Conservation (phyloP, 352 stramenopile genomes). For the Globisporangium polare region DNA sequence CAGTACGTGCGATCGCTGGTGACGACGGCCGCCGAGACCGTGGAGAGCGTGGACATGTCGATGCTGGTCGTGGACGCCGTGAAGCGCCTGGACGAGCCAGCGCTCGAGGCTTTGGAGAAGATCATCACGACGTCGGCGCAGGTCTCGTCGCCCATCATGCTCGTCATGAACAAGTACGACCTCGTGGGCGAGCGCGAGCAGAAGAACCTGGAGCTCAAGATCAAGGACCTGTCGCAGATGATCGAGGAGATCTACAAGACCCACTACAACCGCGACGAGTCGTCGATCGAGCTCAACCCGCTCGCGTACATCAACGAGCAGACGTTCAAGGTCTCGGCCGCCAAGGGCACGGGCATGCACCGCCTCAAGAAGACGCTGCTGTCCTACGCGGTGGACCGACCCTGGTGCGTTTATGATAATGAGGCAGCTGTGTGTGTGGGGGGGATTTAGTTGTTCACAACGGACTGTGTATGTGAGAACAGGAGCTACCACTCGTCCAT, state of each 20-base stretch:
- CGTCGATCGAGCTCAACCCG: constrained; percentile 54
- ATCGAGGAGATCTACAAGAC: constrained; percentile 72
- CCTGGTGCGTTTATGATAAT: constrained; percentile 29
- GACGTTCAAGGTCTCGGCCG: constrained; percentile 72
- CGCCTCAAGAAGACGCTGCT: constrained; percentile 64
- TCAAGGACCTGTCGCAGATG: constrained; percentile 79
- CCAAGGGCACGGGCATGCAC: constrained; percentile 66
- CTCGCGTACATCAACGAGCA: constrained; percentile 73
- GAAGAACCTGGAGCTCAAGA: constrained; percentile 53
- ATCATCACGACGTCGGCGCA: constrained; percentile 76
- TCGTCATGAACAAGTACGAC: constrained; percentile 87
- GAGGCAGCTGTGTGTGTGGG: not conserved
- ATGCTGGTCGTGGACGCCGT: constrained; percentile 82
- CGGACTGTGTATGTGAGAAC: not conserved
- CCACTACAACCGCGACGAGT: constrained; percentile 53
- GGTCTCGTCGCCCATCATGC: constrained; percentile 71
- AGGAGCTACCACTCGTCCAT: constrained; percentile 84
- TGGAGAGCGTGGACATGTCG: constrained; percentile 83
- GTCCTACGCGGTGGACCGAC: constrained; percentile 59
- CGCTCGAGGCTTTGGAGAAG: constrained; percentile 75
- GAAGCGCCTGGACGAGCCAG: constrained; percentile 74
- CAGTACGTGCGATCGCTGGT: constrained; percentile 79
- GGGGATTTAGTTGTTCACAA: too few species aligned
- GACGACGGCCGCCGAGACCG: constrained; percentile 69
- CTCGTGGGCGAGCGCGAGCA: constrained; percentile 53